Evolutionary conservation across 305 asterid species (phyloP).

Genomic region (Salvia sclarea): DNA sequence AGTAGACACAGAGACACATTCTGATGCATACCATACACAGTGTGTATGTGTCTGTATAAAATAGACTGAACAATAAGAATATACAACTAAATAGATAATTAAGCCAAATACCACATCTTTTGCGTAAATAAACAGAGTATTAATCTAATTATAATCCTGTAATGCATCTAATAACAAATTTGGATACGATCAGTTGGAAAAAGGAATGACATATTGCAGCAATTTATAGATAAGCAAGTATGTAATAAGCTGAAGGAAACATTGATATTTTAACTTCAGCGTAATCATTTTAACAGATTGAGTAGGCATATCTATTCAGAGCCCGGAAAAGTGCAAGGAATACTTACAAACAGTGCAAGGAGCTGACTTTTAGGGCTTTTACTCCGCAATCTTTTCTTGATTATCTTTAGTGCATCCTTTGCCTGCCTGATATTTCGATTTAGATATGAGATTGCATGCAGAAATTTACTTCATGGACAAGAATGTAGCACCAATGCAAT

Average conservation of each 20-base stretch:
- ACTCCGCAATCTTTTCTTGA: conserved; percentile 79
- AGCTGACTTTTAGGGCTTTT: conserved; percentile 82
- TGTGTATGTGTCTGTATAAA: not conserved
- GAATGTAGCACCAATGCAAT: not conserved
- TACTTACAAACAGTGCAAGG: conserved; percentile 81
- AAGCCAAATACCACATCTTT: not conserved
- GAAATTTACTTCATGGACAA: not conserved
- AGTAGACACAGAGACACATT: conserved; percentile 3
- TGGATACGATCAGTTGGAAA: conserved; percentile 1
- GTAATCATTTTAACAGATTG: not conserved
- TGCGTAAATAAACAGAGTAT: no score
- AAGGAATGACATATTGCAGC: not conserved
- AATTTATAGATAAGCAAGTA: not conserved
- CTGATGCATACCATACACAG: not conserved
- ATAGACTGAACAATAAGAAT: not conserved
- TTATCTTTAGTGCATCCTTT: conserved; percentile 84
- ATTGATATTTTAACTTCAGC: not conserved
- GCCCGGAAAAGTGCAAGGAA: not conserved
- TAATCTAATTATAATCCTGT: not conserved
- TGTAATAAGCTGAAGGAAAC: not conserved
- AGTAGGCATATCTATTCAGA: not conserved
- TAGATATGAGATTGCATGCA: not conserved
- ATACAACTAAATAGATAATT: not conserved
- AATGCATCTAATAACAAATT: not conserved
- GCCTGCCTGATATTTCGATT: conserved; percentile 61